Evolutionary conservation across 345 rosid genomes (phyloP), one percentile per base, ranked within the genome.

Genomic region (Hirschfeldia incana): DNA sequence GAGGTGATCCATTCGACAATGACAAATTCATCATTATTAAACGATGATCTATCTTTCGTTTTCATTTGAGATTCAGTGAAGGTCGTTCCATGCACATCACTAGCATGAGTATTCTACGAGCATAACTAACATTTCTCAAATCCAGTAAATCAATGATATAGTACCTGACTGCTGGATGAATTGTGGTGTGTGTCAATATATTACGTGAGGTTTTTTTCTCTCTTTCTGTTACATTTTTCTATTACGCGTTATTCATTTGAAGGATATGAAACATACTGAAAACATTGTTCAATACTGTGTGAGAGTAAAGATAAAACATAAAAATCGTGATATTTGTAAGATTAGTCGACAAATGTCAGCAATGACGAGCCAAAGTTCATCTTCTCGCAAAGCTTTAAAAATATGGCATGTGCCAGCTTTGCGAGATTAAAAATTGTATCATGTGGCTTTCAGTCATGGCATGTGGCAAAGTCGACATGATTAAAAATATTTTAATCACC

Each of bases 401-500:
- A n/a, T n/a, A n/a, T n/a, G n/a, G n/a, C n/a, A n/a, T n/a, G n/a
- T n/a, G n/a, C n/a, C n/a, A n/a, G n/a, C n/a, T n/a, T n/a, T n/a
- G n/a, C n/a, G n/a, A n/a, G n/a, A n/a, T n/a, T n/a, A n/a, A n/a
- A n/a, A n/a, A n/a, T n/a, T n/a, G n/a, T n/a, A n/a, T n/a, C n/a
- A n/a, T n/a, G n/a, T n/a, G n/a, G n/a, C n/a, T n/a, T n/a, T n/a
- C n/a, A n/a, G n/a, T n/a, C n/a, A n/a, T n/a, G n/a, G n/a, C n/a
- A n/a, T n/a, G n/a, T n/a, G n/a, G n/a, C n/a, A n/a, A n/a, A n/a
- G n/a, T n/a, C n/a, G n/a, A n/a, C 69, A 61, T 67, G 74, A 66
- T 77, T 73, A 61, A 51, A 74, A 49, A 29, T 30, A 60, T 61
- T 67, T 67, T n/a, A 49, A 53, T 73, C 34, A 67, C 44, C 69